Conservation (phyloP, 805 yeast species). For the Saccharomycopsis sp. region DNA sequence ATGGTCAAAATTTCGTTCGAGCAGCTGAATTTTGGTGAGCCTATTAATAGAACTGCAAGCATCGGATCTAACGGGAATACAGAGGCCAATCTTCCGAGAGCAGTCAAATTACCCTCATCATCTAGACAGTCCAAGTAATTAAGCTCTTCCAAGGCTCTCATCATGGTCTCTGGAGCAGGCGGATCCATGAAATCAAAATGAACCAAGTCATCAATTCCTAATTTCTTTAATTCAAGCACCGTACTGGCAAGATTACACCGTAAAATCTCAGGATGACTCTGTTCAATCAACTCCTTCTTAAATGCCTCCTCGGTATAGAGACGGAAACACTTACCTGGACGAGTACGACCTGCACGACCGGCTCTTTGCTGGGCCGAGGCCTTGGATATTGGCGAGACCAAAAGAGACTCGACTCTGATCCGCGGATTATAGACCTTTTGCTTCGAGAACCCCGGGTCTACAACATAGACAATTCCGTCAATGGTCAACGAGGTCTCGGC, state of each 20-base stretch:
- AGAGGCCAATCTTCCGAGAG: conserved; percentile 84
- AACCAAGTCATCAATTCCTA: conserved; percentile 92
- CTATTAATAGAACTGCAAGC: conserved; percentile 87
- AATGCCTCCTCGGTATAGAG: conserved; percentile 95
- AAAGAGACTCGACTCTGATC: conserved; percentile 86
- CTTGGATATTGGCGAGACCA: conserved; percentile 93
- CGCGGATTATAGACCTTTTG: conserved; percentile 96
- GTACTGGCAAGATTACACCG: conserved; percentile 88
- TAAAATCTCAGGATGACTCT: conserved; percentile 92
- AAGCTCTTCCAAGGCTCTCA: conserved; percentile 95
- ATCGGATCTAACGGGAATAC: conserved; percentile 94
- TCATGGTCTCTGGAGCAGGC: conserved; percentile 99
- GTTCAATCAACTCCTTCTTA: conserved; percentile 87
- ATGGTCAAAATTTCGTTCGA: conserved; percentile 84
- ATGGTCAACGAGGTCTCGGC: conserved; percentile 98
- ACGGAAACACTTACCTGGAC: conserved; percentile 97
- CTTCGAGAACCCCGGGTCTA: conserved; percentile 95
- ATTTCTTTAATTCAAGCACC: conserved; percentile 85
- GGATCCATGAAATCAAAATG: conserved; percentile 99
- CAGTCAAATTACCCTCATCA: conserved; percentile 86
- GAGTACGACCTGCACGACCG: conserved; percentile 99
- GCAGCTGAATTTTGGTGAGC: conserved; percentile 78
- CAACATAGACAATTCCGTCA: conserved; percentile 95
- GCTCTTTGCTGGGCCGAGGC: conserved; percentile 98
- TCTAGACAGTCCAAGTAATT: conserved; percentile 85